Base-by-base conservation (phyloP, 2,329 filamentous ascomycete species). In the Cryphonectria radicalis region DNA sequence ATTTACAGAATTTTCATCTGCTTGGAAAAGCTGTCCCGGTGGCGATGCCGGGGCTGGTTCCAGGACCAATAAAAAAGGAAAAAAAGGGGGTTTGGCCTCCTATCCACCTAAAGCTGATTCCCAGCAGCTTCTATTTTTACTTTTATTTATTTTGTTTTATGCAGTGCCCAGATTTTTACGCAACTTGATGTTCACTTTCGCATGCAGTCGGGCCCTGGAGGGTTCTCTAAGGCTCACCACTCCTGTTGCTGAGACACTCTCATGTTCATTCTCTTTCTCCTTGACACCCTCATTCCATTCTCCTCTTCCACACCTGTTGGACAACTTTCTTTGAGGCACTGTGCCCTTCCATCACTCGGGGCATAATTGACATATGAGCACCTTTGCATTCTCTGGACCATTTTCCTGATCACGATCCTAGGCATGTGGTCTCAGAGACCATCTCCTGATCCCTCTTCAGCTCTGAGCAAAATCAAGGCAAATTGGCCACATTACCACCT, bases 161-260 rank as follows among this genome's bases (percentile, higher is more conserved):
- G 35, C 28, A 0, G 59, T 67, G 50, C 42, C 25, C 59, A 64
- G 42, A 53, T n/a, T 42, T 72, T 64, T 67, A 64, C 68, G 70
- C 55, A 62, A 67, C 68, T 28, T 65, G 64, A 50, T 66, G 14
- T 46, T 40, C 55, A n/a, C 13, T 35, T 7, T 57, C 40, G 19
- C 42, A 46, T 40, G 60, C 3, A 42, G 46, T 57, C 46, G 19
- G 60, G 50, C 13, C 13, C 22, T 66, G 3, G 32, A 28, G n/a
- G 19, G 11, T 55, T 19, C 11, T 66, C 32, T 53, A 55, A 43
- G 32, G 40, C 28, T 70, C 53, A 32, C 35, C 35, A 19, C 53
- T 32, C 14, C 42, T 40, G 22, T 32, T 10, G 17, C 37, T 19
- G 35, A 42, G 43, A 65, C 66, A 14, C 53, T 22, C 13, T 17